Conservation (phyloP, 148 eudicot species). For the Camellia japonica region DNA sequence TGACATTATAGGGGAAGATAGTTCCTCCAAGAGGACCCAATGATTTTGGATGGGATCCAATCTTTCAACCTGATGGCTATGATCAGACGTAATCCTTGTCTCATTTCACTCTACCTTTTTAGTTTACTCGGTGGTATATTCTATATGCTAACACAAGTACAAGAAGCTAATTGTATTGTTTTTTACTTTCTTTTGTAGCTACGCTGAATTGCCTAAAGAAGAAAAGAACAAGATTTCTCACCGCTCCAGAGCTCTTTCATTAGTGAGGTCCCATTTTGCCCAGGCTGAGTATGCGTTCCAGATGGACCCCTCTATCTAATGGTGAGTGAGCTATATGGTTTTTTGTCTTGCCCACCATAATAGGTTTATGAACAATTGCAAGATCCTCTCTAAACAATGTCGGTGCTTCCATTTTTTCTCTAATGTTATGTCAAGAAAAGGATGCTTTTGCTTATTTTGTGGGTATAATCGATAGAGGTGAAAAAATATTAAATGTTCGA, state of each 20-base stretch:
- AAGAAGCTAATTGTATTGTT: slow-evolving; percentile 4
- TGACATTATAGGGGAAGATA: slow-evolving; percentile 65
- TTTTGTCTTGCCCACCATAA: too few species aligned
- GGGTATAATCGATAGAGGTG: background rate
- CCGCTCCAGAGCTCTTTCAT: slow-evolving; percentile 68
- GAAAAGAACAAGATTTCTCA: slow-evolving; percentile 96
- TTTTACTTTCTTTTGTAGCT: slow-evolving; percentile 37
- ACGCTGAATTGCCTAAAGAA: slow-evolving; percentile 93
- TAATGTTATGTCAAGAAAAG: background rate
- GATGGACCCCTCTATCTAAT: slow-evolving; percentile 18
- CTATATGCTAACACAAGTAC: background rate
- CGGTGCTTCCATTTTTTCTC: background rate
- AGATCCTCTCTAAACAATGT: background rate
- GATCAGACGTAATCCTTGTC: slow-evolving; percentile 58
- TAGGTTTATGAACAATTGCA: background rate
- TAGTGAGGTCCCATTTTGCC: slow-evolving; percentile 85
- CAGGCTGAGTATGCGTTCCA: slow-evolving; percentile 67
- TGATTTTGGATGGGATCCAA: slow-evolving; percentile 97
- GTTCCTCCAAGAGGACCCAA: slow-evolving; percentile 87
- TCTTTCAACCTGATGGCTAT: slow-evolving; percentile 88
- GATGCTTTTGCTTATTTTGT: background rate
- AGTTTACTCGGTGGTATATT: background rate
- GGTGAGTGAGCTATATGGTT: background rate
- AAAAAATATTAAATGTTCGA: background rate
- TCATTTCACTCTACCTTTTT: background rate